These are phyloP conservation scores for Neurospora tetraspora DNA, from an alignment of 495 filamentous ascomycete genomes.

Conservation along the genomic window DNA sequence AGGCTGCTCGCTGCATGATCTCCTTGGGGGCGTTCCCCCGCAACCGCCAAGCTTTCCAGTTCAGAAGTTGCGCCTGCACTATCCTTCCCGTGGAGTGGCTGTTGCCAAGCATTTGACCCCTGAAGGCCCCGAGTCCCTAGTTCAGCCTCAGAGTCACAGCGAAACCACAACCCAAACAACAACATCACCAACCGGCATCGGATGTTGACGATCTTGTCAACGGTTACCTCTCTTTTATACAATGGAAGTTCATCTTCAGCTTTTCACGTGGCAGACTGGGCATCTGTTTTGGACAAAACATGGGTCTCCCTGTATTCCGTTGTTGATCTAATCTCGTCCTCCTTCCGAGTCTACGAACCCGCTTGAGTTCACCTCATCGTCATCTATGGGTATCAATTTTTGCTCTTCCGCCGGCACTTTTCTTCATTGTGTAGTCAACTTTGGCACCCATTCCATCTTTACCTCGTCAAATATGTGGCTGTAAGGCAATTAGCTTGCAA, in stretches of 20 bases:
- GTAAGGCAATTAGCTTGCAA: not conserved
- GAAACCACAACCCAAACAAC: not conserved
- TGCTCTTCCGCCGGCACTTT: not conserved
- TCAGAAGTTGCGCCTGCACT: not conserved
- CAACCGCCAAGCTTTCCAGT: not conserved
- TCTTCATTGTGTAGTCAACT: not conserved
- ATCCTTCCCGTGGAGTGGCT: not conserved
- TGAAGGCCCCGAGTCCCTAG: not conserved
- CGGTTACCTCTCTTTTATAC: not conserved
- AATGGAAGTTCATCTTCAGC: not conserved
- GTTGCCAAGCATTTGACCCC: not conserved
- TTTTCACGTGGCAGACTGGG: not conserved
- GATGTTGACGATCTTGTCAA: not conserved
- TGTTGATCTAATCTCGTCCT: not conserved
- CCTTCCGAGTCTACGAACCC: not conserved
- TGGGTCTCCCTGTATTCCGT: not conserved
- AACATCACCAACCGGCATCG: not conserved
- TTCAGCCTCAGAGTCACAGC: not conserved
- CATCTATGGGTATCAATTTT: not conserved
- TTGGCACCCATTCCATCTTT: conserved; percentile 25
- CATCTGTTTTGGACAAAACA: not conserved
- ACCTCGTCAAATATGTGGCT: conserved; percentile 32
- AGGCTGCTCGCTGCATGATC: not conserved
- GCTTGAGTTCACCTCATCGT: not conserved
- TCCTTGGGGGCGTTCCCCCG: not conserved